Evolutionary conservation across 257 asterid species (phyloP), one percentile per base, ranked within the genome.

Genomic region (Haberlea rhodopensis): DNA sequence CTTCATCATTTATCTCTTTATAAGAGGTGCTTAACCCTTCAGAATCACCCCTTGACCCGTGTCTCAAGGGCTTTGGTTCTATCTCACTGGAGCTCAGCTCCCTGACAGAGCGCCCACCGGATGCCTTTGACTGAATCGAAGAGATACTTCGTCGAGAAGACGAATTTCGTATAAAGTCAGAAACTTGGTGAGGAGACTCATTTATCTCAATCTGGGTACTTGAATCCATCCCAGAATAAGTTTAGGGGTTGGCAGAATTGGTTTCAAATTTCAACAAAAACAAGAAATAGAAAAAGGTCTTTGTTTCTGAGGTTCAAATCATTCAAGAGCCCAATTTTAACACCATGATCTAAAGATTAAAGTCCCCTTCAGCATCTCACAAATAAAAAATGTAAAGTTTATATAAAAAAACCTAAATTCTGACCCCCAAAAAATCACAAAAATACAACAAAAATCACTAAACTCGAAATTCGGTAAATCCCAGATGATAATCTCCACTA

Each of bases 1-100:
- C 94, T 59, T 85, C 97, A 25, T 92, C 98, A 27, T 71, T 87
- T 32, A 92, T 82, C 77, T 92, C 98, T 64, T 80, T 89, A 61
- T 78, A 88, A 5, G 99, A 89, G 55, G 87, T 64, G 77, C 83
- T 75, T 34, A 78, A 76, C 60, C 95, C 95, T 53, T 86, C 90
- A 6, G 91, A 87, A 37, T 81, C 92, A 57, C 91, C 91, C 32
- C 85, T 78, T 8, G 97, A 89, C 21, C 96, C 96, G 68, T 89
- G 69, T 67, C 91, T 78, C 70, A 70, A 76, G 0, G 87, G 79
- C 66, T 53, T 90, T 25, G 80, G 60, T 65, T 82, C 90, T 25
- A 73, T 70, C 53, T 86, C 95, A 45, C 80, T 77, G 31, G 84
- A 81, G 72, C 55, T 80, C 68, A 78, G 84, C 79, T 88, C 96